A percentile compares a stretch with the other conserved stretches of the same genome.
Conservation (phyloP, 2,329 filamentous ascomycete species). For the Sclerotinia borealis region DNA sequence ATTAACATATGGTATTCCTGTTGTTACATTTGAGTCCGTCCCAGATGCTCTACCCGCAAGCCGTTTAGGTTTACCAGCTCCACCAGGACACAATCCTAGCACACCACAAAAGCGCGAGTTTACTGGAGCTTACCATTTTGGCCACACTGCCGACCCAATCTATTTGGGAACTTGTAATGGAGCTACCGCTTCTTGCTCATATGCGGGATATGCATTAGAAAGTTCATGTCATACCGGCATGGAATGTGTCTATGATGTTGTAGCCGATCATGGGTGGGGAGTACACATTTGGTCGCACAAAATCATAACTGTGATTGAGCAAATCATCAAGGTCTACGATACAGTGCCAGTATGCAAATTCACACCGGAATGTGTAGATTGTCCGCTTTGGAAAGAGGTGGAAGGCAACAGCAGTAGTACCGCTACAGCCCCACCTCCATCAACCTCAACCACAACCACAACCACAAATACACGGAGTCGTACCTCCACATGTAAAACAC, state of each 20-base stretch:
- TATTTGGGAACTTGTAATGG: constrained; percentile 93
- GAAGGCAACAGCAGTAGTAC: constrained; percentile 70
- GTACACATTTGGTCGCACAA: constrained; percentile 87
- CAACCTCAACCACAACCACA: constrained; percentile 33
- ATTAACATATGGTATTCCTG: constrained; percentile 82
- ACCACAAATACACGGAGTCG: constrained; percentile 60
- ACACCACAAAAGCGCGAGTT: constrained; percentile 64
- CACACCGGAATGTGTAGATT: constrained; percentile 81
- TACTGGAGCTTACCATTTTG: constrained; percentile 84
- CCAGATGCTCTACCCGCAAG: constrained; percentile 83
- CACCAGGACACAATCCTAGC: constrained; percentile 68
- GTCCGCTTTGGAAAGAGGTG: constrained; percentile 80
- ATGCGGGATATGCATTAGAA: constrained; percentile 86
- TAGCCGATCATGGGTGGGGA: constrained; percentile 85
- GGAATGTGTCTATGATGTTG: constrained; percentile 88
- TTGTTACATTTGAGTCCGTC: constrained; percentile 89
- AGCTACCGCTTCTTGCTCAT: constrained; percentile 85
- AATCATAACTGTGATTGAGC: constrained; percentile 79
- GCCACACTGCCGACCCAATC: constrained; percentile 91
- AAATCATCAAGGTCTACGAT: constrained; percentile 81
- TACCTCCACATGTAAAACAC: constrained; percentile 83
- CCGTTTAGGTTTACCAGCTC: constrained; percentile 77
- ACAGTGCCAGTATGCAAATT: constrained; percentile 68
- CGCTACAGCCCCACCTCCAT: constrained; percentile 52
- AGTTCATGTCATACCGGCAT: constrained; percentile 84